Evolutionary conservation across 176 grass and related monocot genomes (phyloP).

Genomic region (Bolboschoenus planiculmis): DNA sequence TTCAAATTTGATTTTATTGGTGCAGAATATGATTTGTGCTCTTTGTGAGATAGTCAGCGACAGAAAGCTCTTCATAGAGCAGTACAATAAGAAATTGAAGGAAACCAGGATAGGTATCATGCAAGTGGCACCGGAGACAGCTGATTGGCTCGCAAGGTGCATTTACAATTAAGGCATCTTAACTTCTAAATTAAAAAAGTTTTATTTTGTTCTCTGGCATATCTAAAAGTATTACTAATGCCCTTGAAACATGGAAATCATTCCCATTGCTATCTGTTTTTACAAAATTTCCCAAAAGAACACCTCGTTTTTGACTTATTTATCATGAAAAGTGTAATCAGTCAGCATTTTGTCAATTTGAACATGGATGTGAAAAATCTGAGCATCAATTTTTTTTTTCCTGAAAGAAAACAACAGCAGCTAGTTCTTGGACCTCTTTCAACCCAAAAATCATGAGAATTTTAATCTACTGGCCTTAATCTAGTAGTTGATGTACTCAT

Average conservation of each 20-base stretch:
- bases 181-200: slow-evolving; percentile 3
- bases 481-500: background rate
- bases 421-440: background rate
- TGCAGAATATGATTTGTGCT: slow-evolving; percentile 81
- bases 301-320: background rate
- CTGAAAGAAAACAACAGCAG: background rate
- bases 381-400: background rate
- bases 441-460: background rate
- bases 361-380: background rate
- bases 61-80: slow-evolving; percentile 61
- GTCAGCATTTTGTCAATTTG: background rate
- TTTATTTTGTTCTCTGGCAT: background rate
- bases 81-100: slow-evolving; percentile 68
- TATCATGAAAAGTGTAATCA: background rate
- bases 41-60: slow-evolving; percentile 76
- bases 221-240: background rate
- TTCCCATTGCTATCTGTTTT: background rate
- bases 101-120: slow-evolving; percentile 71
- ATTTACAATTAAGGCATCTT: slow-evolving; percentile 10
- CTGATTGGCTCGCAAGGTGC: slow-evolving; percentile 82
- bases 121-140: slow-evolving; percentile 72
- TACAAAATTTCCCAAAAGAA: background rate
- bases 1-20: slow-evolving; percentile 10
- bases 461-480: background rate
- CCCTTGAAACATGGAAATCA: background rate